Evolutionary conservation across 768 basidiomycete genomes (phyloP).

Genomic region (Macrolepiota albuminosa): DNA sequence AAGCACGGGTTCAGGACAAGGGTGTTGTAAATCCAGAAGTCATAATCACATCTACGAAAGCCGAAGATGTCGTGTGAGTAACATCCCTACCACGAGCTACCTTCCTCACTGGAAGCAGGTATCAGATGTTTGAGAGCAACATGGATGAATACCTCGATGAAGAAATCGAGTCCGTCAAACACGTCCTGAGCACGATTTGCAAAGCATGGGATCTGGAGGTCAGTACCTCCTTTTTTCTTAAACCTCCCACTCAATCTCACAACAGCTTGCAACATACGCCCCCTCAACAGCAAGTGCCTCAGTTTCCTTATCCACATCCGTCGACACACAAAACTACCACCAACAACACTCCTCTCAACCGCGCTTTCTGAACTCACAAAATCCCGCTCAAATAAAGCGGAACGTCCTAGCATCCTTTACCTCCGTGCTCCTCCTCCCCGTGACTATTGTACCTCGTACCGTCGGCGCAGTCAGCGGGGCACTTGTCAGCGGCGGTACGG

Average conservation of each 20-base stretch:
- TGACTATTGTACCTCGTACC: constrained; percentile 90
- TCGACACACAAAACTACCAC: constrained; percentile 8
- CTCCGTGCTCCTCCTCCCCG: constrained; percentile 83
- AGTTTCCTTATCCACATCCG: not conserved
- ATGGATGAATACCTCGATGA: constrained; percentile 99
- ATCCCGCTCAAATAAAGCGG: constrained; percentile 89
- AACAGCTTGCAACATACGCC: constrained; percentile 12
- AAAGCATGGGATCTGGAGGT: constrained; percentile 75
- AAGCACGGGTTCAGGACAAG: constrained; percentile 21
- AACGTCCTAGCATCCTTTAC: constrained; percentile 92
- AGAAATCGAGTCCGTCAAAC: constrained; percentile 80
- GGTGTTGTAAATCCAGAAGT: constrained; percentile 9
- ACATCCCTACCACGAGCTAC: not conserved
- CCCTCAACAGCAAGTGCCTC: not conserved
- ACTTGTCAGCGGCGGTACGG: constrained; percentile 64
- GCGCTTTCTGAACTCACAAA: constrained; percentile 78
- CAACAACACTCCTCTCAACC: constrained; percentile 22
- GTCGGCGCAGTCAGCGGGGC: constrained; percentile 68
- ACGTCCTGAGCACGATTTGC: constrained; percentile 68
- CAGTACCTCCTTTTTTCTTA: not conserved
- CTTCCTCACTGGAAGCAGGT: constrained; percentile 39
- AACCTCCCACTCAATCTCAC: constrained; percentile 4
- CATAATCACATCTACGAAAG: constrained; percentile 22
- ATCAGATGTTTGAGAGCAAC: constrained; percentile 91
- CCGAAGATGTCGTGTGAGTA: constrained; percentile 82